Conservation (phyloP, 1,284 basidiomycete species). For the Papiliotrema fonsecae region DNA sequence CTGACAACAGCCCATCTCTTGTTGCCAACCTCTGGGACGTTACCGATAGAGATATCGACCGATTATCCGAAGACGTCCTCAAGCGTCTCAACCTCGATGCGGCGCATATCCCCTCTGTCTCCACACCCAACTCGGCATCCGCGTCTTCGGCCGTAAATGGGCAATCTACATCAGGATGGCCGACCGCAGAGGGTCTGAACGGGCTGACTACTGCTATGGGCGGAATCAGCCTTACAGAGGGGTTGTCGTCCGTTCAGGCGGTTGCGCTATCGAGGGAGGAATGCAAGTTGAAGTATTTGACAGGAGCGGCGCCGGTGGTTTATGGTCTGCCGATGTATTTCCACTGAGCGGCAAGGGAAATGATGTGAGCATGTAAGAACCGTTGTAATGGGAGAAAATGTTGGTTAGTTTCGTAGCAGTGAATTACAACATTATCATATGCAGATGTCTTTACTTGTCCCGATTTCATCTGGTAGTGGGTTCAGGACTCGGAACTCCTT, state of each 20-base stretch:
- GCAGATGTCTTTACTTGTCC: no score
- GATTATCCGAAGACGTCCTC: slow-evolving; percentile 79
- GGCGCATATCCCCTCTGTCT: slow-evolving; percentile 15
- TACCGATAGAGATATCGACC: slow-evolving; percentile 94
- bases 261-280: slow-evolving; percentile 69
- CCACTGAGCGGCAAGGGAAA: no score
- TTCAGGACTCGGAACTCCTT: no score
- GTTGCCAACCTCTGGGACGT: slow-evolving; percentile 98
- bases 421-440: no score
- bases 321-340: slow-evolving; percentile 75
- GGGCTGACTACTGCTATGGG: neutral
- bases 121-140: neutral
- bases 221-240: slow-evolving; percentile 1
- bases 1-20: slow-evolving; percentile 67
- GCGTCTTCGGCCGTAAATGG: neutral
- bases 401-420: no score
- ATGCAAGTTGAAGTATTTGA: slow-evolving; percentile 88
- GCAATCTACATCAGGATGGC: slow-evolving; percentile 14
- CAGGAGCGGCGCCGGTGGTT: slow-evolving; percentile 90
- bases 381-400: no score
- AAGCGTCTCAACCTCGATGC: slow-evolving; percentile 61
- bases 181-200: neutral
- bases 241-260: slow-evolving; percentile 65
- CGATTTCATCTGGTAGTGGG: no score
- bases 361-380: no score